Evolutionary conservation across 2,329 filamentous ascomycete species (phyloP).

Genomic region (Lanzia echinophila): DNA sequence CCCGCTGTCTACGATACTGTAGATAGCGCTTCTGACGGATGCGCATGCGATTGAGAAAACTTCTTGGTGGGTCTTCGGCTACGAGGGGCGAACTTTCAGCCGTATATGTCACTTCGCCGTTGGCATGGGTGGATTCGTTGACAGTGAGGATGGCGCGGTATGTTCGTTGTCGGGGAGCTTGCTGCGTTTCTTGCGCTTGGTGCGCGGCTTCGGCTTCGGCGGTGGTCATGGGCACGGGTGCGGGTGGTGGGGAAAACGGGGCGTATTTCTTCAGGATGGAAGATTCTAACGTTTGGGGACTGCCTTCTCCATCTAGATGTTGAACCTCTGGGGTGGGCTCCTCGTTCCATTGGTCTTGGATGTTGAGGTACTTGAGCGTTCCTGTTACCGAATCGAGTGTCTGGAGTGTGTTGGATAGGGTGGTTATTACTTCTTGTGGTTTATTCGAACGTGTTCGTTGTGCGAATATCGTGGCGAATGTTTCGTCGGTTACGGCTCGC

Average conservation of each 20-base stretch:
- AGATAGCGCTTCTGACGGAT: slow-evolving; percentile 52
- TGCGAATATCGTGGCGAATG: slow-evolving; percentile 81
- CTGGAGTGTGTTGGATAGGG: slow-evolving; percentile 54
- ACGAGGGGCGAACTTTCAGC: slow-evolving; percentile 55
- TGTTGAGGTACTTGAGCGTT: slow-evolving; percentile 4
- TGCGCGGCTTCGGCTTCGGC: slow-evolving; percentile 30
- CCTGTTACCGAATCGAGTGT: slow-evolving; percentile 53
- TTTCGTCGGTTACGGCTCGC: slow-evolving; percentile 60
- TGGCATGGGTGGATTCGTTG: slow-evolving; percentile 55
- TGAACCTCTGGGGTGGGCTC: slow-evolving; percentile 41
- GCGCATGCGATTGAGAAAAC: slow-evolving; percentile 66
- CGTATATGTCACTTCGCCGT: slow-evolving; percentile 53
- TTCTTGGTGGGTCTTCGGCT: slow-evolving; percentile 36
- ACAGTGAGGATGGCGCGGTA: slow-evolving; percentile 62
- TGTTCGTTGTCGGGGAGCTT: slow-evolving; percentile 45
- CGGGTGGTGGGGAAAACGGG: slow-evolving; percentile 80
- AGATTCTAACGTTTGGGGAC: slow-evolving; percentile 54
- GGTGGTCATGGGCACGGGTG: slow-evolving; percentile 56
- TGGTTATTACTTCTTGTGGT: slow-evolving; percentile 56
- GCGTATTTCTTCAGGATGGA: slow-evolving; percentile 59
- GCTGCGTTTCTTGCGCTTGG: slow-evolving; percentile 25
- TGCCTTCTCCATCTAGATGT: slow-evolving; percentile 42
- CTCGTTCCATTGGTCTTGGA: slow-evolving; percentile 25
- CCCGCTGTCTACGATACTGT: slow-evolving; percentile 34
- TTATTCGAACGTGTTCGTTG: slow-evolving; percentile 44